phyloP scores from a whole-genome alignment of 1,284 basidiomycete genomes.

The Cystobasidiaceae sp. region DNA sequence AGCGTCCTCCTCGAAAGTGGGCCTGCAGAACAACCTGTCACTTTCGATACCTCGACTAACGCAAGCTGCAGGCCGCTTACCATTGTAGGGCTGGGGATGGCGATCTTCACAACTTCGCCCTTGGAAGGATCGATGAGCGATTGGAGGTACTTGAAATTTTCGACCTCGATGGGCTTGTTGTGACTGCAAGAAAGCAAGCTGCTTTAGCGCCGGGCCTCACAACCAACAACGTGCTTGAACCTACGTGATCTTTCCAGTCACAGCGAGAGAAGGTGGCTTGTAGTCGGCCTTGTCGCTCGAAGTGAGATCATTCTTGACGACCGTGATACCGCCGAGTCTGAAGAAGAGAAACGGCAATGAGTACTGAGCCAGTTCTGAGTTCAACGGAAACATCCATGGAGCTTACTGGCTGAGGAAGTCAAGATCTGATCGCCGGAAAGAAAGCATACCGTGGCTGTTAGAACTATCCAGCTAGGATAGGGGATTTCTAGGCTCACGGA shows the following conservation, averaged over 20 bases:
- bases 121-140: slow-evolving; percentile 33
- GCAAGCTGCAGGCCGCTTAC: neutral
- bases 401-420: slow-evolving; percentile 39
- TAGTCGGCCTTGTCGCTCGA: slow-evolving; percentile 35
- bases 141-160: slow-evolving; percentile 42
- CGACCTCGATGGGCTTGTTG: slow-evolving; percentile 41
- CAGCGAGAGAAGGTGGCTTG: slow-evolving; percentile 28
- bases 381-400: neutral
- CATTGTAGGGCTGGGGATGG: slow-evolving; percentile 42
- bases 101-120: slow-evolving; percentile 41
- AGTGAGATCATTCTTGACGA: slow-evolving; percentile 42
- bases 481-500: too few species aligned
- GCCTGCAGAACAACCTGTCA: neutral
- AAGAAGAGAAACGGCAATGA: neutral
- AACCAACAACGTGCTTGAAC: neutral
- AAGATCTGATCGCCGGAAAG: slow-evolving; percentile 26
- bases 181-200: neutral
- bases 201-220: neutral
- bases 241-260: slow-evolving; percentile 40
- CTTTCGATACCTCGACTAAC: too few species aligned
- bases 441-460: too few species aligned
- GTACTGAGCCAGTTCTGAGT: neutral
- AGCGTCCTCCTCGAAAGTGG: slow-evolving; percentile 40
- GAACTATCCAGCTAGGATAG: too few species aligned
- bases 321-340: slow-evolving; percentile 37